phyloP scores from a whole-genome alignment of 1,284 basidiomycete genomes.

The Cryptococcus amylolentus region DNA sequence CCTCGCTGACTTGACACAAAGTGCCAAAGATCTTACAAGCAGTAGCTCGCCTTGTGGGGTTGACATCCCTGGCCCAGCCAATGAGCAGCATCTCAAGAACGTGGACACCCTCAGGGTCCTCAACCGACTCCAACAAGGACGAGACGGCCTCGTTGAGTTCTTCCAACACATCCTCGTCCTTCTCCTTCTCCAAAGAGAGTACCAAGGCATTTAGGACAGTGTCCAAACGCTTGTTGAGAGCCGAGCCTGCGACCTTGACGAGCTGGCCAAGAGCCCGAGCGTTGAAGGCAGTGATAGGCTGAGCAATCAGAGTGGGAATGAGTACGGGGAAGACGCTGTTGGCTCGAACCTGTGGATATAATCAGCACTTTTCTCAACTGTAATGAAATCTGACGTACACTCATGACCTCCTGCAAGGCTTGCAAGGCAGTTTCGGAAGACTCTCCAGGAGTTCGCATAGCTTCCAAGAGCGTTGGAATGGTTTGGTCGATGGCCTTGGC shows the following conservation, averaged over 20 bases:
- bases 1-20: slow-evolving; percentile 73
- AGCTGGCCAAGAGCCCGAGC: slow-evolving; percentile 86
- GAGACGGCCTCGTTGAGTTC: slow-evolving; percentile 75
- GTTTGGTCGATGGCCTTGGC: slow-evolving; percentile 92
- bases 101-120: slow-evolving; percentile 80
- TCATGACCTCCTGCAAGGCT: slow-evolving; percentile 91
- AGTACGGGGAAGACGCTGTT: slow-evolving; percentile 96
- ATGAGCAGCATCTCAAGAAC: slow-evolving; percentile 83
- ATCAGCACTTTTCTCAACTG: not conserved
- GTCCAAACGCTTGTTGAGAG: slow-evolving; percentile 76
- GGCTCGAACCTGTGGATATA: slow-evolving; percentile 66
- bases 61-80: slow-evolving; percentile 78
- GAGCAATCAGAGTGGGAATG: slow-evolving; percentile 84
- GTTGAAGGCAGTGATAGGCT: slow-evolving; percentile 93
- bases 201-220: slow-evolving; percentile 73
- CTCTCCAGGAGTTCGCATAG: slow-evolving; percentile 83
- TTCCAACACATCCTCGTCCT: slow-evolving; percentile 64
- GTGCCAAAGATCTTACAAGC: slow-evolving; percentile 71
- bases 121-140: slow-evolving; percentile 71
- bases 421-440: slow-evolving; percentile 88
- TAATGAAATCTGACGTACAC: slow-evolving; percentile 55
- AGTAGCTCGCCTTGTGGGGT: slow-evolving; percentile 67
- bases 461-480: slow-evolving; percentile 89
- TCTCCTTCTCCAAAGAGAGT: slow-evolving; percentile 59
- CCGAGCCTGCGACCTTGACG: slow-evolving; percentile 87